Base-by-base conservation (phyloP, 345 rosid species). In the Jatropha curcas region DNA sequence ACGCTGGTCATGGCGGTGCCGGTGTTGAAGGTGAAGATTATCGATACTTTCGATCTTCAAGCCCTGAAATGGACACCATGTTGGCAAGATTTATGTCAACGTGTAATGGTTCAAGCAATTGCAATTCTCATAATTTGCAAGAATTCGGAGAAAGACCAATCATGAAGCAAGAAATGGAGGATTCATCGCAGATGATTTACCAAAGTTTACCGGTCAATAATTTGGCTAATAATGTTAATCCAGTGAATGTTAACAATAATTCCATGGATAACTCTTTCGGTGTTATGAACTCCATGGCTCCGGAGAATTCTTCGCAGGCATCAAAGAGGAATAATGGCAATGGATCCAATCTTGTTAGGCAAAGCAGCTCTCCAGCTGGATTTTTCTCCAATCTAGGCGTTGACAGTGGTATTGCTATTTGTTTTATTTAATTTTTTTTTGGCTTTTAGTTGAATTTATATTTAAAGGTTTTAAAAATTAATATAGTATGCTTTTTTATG, bases 341-440 rank as follows among this genome's bases (percentile, higher is more conserved):
- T 76, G 77, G 72, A 74, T 82, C 86, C 64, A 77, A 76, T 85
- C 87, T 84, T 39, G 56, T 61, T 16, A 66, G 88, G 81, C 90
- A 83, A 64, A 73, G 52, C 82, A 86, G 88, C 77, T 84, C 90
- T 37, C 87, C 92, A 12, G 82, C 92, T 71, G 87, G 81, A 67
- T 30, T 86, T 72, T 80, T 83, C 81, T 83, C 87, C 74, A 79
- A 74, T 60, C 67, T 73, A 19, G 76, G 71, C 75, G 75, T 81
- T 41, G 87, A 82, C 65, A 82, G 80, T 67, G 92, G 92, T 88
- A 80, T 45, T 59, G 22, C 50, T 65, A 19, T 55, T 53, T 63
- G n/a, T n/a, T n/a, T n/a, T n/a, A n/a, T n/a, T n/a, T n/a, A n/a
- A n/a, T 4, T 28, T 13, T 7, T 28, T 27, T 11, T 5, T 39